phyloP scores from a whole-genome alignment of 306 rosid genomes.

The Crataegus laevigata region DNA sequence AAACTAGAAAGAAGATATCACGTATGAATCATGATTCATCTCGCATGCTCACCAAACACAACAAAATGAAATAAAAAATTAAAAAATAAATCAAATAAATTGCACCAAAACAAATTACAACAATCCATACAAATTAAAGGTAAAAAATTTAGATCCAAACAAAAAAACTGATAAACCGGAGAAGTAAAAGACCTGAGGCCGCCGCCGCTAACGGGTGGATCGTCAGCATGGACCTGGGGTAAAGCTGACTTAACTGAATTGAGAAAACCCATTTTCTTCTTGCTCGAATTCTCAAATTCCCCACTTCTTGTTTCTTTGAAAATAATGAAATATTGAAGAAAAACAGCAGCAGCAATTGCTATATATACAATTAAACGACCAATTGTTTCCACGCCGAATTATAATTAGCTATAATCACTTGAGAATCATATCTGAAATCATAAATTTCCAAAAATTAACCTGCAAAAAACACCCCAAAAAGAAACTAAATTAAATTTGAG shows the following conservation, averaged over 20 bases:
- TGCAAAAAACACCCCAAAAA: constrained; percentile 23
- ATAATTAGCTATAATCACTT: constrained; percentile 22
- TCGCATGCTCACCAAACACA: not conserved
- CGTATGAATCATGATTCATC: not conserved
- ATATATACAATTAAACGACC: constrained; percentile 17
- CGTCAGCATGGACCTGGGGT: constrained; percentile 60
- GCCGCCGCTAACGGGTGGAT: constrained; percentile 77
- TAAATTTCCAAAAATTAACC: constrained; percentile 29
- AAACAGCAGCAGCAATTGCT: constrained; percentile 18
- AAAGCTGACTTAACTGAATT: constrained; percentile 68
- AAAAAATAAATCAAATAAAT: not conserved
- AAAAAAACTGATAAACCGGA: not conserved
- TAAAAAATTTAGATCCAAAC: constrained; percentile 22
- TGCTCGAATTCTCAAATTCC: constrained; percentile 38
- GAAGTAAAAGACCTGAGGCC: constrained; percentile 58
- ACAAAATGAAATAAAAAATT: not conserved
- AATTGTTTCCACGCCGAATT: constrained; percentile 27
- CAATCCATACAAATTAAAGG: constrained; percentile 4
- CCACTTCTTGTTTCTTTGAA: constrained; percentile 23
- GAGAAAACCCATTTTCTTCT: constrained; percentile 74
- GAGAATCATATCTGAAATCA: constrained; percentile 19
- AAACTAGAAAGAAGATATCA: not conserved
- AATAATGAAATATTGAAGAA: constrained; percentile 29
- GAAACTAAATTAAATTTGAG: constrained; percentile 7
- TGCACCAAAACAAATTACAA: not conserved